Conservation (phyloP, 225 moss, liverwort and hornwort species). For the Neckera pumila region DNA sequence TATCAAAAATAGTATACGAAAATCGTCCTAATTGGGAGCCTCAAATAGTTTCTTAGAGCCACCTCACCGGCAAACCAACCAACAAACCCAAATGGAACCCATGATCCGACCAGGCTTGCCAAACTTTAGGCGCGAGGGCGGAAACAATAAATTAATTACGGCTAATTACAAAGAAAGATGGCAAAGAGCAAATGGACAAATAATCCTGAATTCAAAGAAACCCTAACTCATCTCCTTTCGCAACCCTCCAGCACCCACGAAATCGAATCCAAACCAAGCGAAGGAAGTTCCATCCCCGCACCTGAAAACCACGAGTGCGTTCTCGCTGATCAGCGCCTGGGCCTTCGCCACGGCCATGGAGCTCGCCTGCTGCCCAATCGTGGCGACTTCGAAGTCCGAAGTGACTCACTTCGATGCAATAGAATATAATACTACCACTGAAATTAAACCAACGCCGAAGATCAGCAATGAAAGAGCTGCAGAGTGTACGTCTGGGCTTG, state of each 20-base stretch:
- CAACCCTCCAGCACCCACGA: neutral
- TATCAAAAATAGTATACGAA: neutral
- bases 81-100: neutral
- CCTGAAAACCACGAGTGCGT: constrained; percentile 42
- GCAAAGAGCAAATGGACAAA: neutral
- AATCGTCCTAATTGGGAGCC: neutral
- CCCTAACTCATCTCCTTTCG: neutral
- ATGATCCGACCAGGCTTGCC: neutral
- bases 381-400: neutral
- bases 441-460: neutral
- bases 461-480: neutral
- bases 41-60: too few species aligned
- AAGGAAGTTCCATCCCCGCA: neutral
- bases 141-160: neutral
- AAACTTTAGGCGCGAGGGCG: neutral
- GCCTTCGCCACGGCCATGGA: constrained; percentile 35
- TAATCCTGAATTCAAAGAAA: neutral
- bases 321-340: constrained; percentile 25
- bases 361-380: constrained; percentile 28
- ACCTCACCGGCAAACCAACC: neutral
- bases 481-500: neutral
- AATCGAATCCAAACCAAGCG: neutral
- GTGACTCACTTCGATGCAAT: neutral
- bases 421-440: neutral
- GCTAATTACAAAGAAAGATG: neutral